phyloP scores from a whole-genome alignment of 345 rosid genomes.

The Anastatica hierochuntica region DNA sequence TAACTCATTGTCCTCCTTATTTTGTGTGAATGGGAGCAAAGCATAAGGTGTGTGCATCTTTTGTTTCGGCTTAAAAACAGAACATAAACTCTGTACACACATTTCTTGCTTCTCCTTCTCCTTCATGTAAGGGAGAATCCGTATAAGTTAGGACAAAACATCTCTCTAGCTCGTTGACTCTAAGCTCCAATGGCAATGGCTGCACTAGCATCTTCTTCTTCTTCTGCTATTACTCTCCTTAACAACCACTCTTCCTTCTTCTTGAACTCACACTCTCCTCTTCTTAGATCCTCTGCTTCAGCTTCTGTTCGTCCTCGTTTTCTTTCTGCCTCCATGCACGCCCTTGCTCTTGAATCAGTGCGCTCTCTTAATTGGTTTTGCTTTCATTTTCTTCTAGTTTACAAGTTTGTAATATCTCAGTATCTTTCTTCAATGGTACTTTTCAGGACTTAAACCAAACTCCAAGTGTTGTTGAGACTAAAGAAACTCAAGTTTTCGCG shows the following conservation, averaged over 20 bases:
- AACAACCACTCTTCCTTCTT: constrained; percentile 28
- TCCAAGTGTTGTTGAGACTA: constrained; percentile 23
- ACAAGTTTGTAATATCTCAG: not conserved
- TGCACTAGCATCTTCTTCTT: constrained; percentile 23
- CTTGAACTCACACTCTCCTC: constrained; percentile 10
- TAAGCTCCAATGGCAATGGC: constrained; percentile 33
- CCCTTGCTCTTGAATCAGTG: constrained; percentile 41
- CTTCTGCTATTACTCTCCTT: constrained; percentile 26
- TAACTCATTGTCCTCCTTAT: no score
- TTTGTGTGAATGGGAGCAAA: no score
- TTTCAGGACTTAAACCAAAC: constrained; percentile 20
- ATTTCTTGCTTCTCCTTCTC: not conserved
- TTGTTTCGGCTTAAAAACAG: constrained; percentile 7
- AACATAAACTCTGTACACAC: constrained; percentile 9
- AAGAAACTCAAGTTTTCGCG: constrained; percentile 51
- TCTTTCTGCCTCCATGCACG: constrained; percentile 21
- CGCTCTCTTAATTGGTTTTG: not conserved
- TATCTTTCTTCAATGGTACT: not conserved
- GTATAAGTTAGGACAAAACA: constrained; percentile 7
- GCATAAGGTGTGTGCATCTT: no score
- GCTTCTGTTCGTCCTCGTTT: constrained; percentile 18
- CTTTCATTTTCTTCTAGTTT: no score
- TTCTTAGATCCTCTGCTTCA: constrained; percentile 27
- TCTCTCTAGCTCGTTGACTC: constrained; percentile 13
- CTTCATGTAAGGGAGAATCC: not conserved